These are phyloP conservation scores for Vitis labrusca DNA, from an alignment of 164 flowering plant species.

Conservation along the genomic window DNA sequence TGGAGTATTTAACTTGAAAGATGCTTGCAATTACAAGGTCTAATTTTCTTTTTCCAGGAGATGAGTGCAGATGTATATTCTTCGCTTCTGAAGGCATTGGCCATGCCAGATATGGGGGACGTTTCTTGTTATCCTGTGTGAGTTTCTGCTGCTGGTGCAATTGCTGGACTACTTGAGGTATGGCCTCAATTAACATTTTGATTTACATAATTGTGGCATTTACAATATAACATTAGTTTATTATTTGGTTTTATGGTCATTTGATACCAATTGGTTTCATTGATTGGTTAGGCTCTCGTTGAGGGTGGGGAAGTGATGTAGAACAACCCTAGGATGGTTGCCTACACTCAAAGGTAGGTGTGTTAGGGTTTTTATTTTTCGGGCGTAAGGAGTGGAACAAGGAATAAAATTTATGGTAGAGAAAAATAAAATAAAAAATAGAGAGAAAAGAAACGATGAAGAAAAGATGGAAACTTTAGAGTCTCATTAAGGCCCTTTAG, in stretches of 20 bases:
- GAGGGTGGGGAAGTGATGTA: no score
- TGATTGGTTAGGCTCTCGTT: no score
- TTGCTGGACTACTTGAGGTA: slow-evolving; percentile 69
- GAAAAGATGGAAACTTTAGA: no score
- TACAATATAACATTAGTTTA: background rate
- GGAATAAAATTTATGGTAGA: no score
- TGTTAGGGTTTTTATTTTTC: no score
- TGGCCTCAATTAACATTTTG: background rate
- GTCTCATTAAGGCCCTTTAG: no score
- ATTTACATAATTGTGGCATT: background rate
- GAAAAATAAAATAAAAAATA: no score
- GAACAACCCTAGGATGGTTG: no score
- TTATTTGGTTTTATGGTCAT: slow-evolving; percentile 1
- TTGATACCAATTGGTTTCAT: no score
- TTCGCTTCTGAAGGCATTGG: slow-evolving; percentile 61
- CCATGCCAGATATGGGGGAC: slow-evolving; percentile 46
- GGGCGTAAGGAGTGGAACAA: no score
- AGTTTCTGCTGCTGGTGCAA: slow-evolving; percentile 79
- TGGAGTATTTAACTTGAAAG: background rate
- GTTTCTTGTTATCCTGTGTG: slow-evolving; percentile 74
- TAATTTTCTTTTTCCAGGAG: slow-evolving; percentile 43
- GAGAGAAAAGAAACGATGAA: no score
- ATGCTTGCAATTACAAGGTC: background rate
- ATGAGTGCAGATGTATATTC: slow-evolving; percentile 64
- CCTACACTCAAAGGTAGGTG: no score